A percentile compares a stretch with the other conserved stretches of the same genome.
phyloP scores from a whole-genome alignment of 768 basidiomycete species.

The Hebeloma cylindrosporum region DNA sequence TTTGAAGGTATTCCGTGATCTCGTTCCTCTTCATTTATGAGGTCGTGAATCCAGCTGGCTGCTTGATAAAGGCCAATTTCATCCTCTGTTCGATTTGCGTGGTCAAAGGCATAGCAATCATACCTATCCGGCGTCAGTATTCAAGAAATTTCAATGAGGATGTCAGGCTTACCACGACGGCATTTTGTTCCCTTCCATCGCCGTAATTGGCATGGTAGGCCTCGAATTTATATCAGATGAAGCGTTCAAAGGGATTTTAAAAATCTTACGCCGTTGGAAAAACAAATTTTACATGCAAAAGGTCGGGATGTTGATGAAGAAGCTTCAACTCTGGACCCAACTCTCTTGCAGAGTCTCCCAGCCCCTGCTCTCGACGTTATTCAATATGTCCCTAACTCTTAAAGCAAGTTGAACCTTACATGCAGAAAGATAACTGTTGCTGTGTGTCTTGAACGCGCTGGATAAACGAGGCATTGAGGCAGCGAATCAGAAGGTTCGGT shows the following conservation, averaged over 20 bases:
- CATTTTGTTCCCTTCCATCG: slow-evolving; percentile 68
- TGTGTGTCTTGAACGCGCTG: slow-evolving; percentile 61
- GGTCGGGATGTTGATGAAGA: slow-evolving; percentile 47
- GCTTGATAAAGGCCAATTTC: slow-evolving; percentile 42
- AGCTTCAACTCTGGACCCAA: slow-evolving; percentile 69
- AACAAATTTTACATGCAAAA: slow-evolving; percentile 83
- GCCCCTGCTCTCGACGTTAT: slow-evolving; percentile 43
- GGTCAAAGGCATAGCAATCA: slow-evolving; percentile 2
- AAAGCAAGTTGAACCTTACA: slow-evolving; percentile 42
- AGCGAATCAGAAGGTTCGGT: background rate
- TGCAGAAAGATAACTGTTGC: slow-evolving; percentile 88
- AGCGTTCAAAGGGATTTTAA: slow-evolving; percentile 36
- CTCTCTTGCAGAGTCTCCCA: slow-evolving; percentile 72
- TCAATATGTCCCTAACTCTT: background rate
- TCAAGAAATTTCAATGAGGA: too few relatives aligned
- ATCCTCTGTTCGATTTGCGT: slow-evolving; percentile 22
- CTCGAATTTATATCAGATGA: slow-evolving; percentile 18
- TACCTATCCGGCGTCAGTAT: too few relatives aligned
- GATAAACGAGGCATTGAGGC: slow-evolving; percentile 49
- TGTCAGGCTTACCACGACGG: slow-evolving; percentile 57
- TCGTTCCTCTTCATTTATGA: slow-evolving; percentile 41
- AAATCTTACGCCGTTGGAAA: slow-evolving; percentile 75
- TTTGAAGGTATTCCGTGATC: slow-evolving; percentile 40
- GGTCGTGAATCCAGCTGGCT: slow-evolving; percentile 32
- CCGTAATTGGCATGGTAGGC: slow-evolving; percentile 58